A percentile compares a stretch with the other conserved stretches of the same genome.
Conservation (phyloP, 208 protist genomes). For the Trypanosoma melophagium region DNA sequence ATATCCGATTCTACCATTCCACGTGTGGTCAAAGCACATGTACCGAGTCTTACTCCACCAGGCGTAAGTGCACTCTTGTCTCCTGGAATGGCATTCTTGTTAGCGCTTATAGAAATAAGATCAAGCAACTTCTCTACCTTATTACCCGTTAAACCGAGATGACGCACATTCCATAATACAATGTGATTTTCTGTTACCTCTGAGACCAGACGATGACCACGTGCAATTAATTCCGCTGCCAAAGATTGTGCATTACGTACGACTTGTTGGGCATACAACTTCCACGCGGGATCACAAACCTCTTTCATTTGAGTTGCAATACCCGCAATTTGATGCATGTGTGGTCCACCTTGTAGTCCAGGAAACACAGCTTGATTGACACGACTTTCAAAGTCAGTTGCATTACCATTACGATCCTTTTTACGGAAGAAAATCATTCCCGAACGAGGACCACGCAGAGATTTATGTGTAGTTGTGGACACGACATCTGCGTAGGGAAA, state of each 20-base stretch:
- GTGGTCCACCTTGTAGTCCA: conserved; percentile 97
- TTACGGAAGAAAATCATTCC: conserved; percentile 99
- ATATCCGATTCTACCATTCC: conserved; percentile 94
- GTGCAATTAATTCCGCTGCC: conserved; percentile 66
- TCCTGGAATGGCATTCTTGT: conserved; percentile 98
- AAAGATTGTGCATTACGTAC: conserved; percentile 88
- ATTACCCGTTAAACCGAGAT: conserved; percentile 92
- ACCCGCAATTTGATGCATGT: conserved; percentile 97
- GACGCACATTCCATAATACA: conserved; percentile 96
- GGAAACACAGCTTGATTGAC: conserved; percentile 99
- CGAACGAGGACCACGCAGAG: conserved; percentile 97
- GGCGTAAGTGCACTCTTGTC: conserved; percentile 93
- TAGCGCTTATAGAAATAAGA: conserved; percentile 90
- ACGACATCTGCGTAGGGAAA: conserved; percentile 98
- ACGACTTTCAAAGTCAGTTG: conserved; percentile 87
- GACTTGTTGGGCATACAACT: conserved; percentile 92
- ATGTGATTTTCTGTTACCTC: conserved; percentile 98
- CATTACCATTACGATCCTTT: conserved; percentile 61
- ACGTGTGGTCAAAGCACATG: conserved; percentile 95
- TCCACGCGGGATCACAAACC: conserved; percentile 92
- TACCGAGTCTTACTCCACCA: conserved; percentile 95
- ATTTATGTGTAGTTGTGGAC: conserved; percentile 99
- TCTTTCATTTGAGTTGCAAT: conserved; percentile 96
- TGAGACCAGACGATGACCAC: conserved; percentile 93
- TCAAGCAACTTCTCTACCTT: conserved; percentile 97